These are phyloP conservation scores for Kwoniella shandongensis DNA, from an alignment of 768 basidiomycete genomes.

Conservation along the genomic window DNA sequence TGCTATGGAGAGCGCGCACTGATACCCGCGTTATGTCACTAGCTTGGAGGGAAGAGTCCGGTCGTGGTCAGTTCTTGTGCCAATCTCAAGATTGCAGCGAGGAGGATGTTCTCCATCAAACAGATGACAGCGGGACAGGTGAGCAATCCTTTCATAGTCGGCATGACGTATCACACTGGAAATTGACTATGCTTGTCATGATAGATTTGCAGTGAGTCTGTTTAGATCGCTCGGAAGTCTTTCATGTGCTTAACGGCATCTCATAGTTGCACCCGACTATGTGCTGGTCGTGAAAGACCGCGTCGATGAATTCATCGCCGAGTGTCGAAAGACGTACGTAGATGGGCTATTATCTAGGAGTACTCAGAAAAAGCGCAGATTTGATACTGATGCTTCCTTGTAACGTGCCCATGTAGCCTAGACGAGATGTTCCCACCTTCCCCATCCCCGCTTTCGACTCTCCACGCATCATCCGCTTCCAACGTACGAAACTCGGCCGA, in stretches of 20 bases:
- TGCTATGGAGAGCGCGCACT: neutral
- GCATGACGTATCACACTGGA: neutral
- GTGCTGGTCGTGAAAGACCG: constrained; percentile 40
- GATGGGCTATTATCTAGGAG: no score
- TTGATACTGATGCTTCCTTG: no score
- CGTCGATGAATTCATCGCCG: constrained; percentile 39
- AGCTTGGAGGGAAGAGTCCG: constrained; percentile 54
- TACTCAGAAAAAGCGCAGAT: neutral
- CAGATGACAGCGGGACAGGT: constrained; percentile 46
- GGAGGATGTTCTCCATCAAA: constrained; percentile 49
- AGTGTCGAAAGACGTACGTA: constrained; percentile 33
- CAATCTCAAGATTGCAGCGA: constrained; percentile 42
- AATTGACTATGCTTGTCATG: neutral
- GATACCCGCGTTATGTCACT: neutral
- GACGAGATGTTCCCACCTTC: constrained; percentile 36
- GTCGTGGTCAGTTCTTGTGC: constrained; percentile 47
- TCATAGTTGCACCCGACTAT: constrained; percentile 48
- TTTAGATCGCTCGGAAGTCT: neutral
- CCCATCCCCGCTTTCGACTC: constrained; percentile 33
- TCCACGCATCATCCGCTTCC: constrained; percentile 22
- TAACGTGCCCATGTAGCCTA: no score
- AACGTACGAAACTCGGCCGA: constrained; percentile 17
- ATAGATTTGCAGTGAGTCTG: constrained; percentile 21
- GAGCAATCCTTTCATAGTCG: constrained; percentile 5
- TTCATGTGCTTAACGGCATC: neutral